These are phyloP conservation scores for Colletotrichum sp. DNA, from an alignment of 2,329 filamentous ascomycete species.

Conservation along the genomic window DNA sequence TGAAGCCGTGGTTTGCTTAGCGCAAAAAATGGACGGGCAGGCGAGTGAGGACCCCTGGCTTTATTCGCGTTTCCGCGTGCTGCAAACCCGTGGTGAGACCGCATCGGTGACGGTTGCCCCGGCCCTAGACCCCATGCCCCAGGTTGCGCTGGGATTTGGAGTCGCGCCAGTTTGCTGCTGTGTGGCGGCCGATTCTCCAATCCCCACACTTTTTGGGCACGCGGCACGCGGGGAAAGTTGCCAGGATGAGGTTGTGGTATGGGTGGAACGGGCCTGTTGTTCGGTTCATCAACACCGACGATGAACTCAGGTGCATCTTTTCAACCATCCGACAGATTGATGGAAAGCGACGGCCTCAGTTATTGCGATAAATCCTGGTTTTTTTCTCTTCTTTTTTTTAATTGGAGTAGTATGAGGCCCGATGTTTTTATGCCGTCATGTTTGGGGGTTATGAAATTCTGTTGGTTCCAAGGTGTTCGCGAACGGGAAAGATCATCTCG, in stretches of 20 bases:
- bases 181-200: slow-evolving; percentile 7
- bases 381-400: neutral
- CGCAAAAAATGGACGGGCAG: neutral
- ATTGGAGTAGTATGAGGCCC: neutral
- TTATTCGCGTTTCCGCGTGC: neutral
- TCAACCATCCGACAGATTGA: neutral
- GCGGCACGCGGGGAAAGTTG: slow-evolving; percentile 16
- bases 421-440: neutral
- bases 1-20: neutral
- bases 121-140: slow-evolving; percentile 8
- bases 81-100: neutral
- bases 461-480: neutral
- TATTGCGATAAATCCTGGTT: neutral
- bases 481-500: neutral
- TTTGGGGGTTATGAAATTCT: neutral
- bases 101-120: slow-evolving; percentile 18
- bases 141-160: slow-evolving; percentile 4
- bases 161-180: neutral
- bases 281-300: slow-evolving; percentile 12
- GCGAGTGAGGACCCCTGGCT: neutral
- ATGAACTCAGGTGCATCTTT: neutral
- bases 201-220: slow-evolving; percentile 6
- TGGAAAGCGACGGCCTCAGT: neutral
- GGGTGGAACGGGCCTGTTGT: neutral
- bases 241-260: neutral